phyloP scores from a whole-genome alignment of 169 alveolate genomes.

The Eimeria tenella region DNA sequence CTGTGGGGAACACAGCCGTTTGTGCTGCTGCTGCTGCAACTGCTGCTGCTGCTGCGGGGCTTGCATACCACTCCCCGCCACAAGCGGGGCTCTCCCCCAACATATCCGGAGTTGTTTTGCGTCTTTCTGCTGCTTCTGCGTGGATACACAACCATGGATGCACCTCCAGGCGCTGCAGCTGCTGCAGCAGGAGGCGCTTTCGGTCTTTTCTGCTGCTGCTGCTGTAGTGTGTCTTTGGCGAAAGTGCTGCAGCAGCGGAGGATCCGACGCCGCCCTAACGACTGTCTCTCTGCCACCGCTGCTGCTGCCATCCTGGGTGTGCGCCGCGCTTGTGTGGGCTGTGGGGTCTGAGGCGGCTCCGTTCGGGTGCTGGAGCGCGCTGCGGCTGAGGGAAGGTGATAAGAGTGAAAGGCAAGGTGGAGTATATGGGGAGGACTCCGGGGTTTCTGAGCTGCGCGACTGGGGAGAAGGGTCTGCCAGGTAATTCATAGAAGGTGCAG shows the following conservation, averaged over 20 bases:
- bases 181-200: conserved; percentile 31
- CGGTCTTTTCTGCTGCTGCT: conserved; percentile 1
- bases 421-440: background rate
- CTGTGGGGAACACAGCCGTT: conserved; percentile 12
- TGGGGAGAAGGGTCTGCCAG: conserved; percentile 8
- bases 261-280: conserved; percentile 37
- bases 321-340: background rate
- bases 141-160: conserved; percentile 24
- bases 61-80: conserved; percentile 7
- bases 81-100: conserved; percentile 67
- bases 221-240: background rate
- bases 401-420: background rate
- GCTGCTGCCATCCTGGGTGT: background rate
- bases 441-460: background rate
- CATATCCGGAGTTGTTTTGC: conserved; percentile 6
- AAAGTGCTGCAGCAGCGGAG: conserved; percentile 43
- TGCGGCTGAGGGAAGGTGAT: conserved; percentile 20
- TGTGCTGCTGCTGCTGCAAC: conserved; percentile 71
- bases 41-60: conserved; percentile 42
- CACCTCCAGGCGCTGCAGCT: conserved; percentile 58
- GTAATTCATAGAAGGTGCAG: conserved; percentile 39
- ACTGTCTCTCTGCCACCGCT: background rate
- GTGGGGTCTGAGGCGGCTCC: conserved; percentile 22
- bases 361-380: background rate
- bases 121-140: conserved; percentile 18